These are phyloP conservation scores for Syzygium malaccense DNA, from an alignment of 441 rosid genomes.

Conservation along the genomic window DNA sequence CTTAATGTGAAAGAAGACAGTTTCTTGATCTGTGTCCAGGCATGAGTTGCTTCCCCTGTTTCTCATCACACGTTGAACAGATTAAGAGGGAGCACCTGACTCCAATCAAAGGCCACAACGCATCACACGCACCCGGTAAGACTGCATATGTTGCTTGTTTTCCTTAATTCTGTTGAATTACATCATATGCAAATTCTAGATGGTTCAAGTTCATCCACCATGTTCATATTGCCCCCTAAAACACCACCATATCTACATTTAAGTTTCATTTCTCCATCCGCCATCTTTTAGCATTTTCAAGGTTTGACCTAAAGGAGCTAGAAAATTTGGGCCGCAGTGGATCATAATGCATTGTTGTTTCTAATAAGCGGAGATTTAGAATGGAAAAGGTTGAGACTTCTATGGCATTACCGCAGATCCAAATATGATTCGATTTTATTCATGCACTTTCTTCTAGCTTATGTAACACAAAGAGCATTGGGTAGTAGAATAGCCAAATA, in stretches of 20 bases:
- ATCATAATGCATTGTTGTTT: not conserved
- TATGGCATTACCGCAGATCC: not conserved
- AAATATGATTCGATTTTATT: not conserved
- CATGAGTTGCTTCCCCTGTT: slow-evolving; percentile 79
- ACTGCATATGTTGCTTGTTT: not conserved
- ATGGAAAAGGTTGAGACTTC: not conserved
- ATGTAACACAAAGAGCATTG: not conserved
- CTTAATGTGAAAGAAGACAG: not conserved
- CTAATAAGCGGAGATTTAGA: not conserved
- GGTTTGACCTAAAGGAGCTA: not conserved
- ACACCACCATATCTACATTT: not conserved
- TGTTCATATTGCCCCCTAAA: not conserved
- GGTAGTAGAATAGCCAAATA: not conserved
- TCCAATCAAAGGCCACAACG: not conserved
- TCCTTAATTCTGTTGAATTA: not conserved
- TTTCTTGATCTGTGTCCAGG: not conserved
- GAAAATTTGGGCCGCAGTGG: not conserved
- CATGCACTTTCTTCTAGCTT: not conserved
- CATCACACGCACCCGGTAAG: slow-evolving; percentile 16
- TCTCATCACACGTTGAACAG: slow-evolving; percentile 32
- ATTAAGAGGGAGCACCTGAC: slow-evolving; percentile 19
- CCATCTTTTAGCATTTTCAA: not conserved
- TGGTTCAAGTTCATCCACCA: not conserved
- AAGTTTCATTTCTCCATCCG: not conserved
- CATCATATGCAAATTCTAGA: not conserved